Percentiles rank a stretch among this genome's conserved stretches.
Evolutionary conservation across 495 filamentous ascomycete genomes (phyloP).

Genomic region (Tuber microsphaerosporum): DNA sequence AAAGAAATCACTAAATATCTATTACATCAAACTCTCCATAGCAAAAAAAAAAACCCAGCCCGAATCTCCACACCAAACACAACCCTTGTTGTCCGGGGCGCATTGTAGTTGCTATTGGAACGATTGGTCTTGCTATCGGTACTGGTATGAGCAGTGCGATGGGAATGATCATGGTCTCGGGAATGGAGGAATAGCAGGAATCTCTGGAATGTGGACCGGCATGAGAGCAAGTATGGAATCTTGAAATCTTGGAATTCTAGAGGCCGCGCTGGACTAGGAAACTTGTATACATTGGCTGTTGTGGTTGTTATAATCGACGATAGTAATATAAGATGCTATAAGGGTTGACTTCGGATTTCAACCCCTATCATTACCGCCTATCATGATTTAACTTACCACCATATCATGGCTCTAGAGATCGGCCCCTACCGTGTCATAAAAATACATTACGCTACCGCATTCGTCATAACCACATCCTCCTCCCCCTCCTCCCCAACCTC

Average conservation of each 20-base stretch:
- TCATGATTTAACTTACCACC: background rate
- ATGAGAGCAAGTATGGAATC: too few species aligned
- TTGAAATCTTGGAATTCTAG: too few species aligned
- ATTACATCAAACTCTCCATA: background rate
- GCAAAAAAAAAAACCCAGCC: background rate
- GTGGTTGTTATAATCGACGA: too few species aligned
- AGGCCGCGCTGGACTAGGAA: too few species aligned
- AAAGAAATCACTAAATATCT: background rate
- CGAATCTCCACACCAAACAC: background rate
- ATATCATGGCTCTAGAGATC: background rate
- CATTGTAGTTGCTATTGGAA: too few species aligned
- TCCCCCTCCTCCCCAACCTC: constrained; percentile 41
- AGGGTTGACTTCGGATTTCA: background rate
- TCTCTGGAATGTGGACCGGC: too few species aligned
- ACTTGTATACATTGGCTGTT: too few species aligned
- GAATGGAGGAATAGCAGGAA: too few species aligned
- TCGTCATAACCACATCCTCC: background rate
- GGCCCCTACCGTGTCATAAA: background rate
- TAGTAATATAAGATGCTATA: too few species aligned
- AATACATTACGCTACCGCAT: background rate
- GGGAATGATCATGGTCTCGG: too few species aligned
- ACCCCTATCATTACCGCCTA: background rate
- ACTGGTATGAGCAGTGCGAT: too few species aligned
- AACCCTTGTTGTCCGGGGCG: background rate
- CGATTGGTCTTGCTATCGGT: too few species aligned